Conservation (phyloP, 176 grass and related monocot genomes). For the Rhynchospora breviuscula region DNA sequence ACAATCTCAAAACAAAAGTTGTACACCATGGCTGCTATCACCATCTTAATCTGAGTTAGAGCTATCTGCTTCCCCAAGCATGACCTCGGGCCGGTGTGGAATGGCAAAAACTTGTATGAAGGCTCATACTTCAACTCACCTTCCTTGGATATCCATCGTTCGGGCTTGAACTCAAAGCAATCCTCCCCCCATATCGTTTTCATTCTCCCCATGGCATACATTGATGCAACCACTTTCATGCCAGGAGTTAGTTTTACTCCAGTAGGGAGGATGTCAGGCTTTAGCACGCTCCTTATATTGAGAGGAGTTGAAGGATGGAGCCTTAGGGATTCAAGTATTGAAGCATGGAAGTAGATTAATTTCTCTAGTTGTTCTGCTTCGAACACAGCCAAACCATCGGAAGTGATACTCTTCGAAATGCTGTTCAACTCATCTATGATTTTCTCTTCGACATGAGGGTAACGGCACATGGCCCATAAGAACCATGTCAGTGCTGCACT, state of each 20-base stretch:
- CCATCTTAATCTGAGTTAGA: conserved; percentile 31
- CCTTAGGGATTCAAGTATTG: conserved; percentile 39
- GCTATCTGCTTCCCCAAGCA: conserved; percentile 43
- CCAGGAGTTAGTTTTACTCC: conserved; percentile 8
- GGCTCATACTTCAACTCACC: conserved; percentile 33
- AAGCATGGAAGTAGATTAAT: conserved; percentile 40
- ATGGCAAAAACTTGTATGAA: conserved; percentile 35
- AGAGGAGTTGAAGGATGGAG: conserved; percentile 32
- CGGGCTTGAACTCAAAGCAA: conserved; percentile 32
- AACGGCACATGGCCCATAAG: conserved; percentile 11
- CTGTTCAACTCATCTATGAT: conserved; percentile 27
- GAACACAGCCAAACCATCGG: not conserved
- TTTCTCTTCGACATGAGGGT: conserved; percentile 10
- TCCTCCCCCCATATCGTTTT: conserved; percentile 32
- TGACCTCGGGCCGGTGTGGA: conserved; percentile 34
- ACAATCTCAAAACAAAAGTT: conserved; percentile 41
- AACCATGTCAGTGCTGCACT: conserved; percentile 28
- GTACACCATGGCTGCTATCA: conserved; percentile 27
- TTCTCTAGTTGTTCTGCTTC: conserved; percentile 22
- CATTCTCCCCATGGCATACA: conserved; percentile 45
- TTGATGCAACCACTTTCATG: conserved; percentile 31
- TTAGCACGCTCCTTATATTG: conserved; percentile 26
- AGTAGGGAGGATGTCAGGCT: conserved; percentile 39
- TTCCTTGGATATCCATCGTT: conserved; percentile 33
- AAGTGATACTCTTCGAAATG: not conserved